Conservation (phyloP, 192 early-diverging fungal genomes). For the Backusella psychrophila region DNA sequence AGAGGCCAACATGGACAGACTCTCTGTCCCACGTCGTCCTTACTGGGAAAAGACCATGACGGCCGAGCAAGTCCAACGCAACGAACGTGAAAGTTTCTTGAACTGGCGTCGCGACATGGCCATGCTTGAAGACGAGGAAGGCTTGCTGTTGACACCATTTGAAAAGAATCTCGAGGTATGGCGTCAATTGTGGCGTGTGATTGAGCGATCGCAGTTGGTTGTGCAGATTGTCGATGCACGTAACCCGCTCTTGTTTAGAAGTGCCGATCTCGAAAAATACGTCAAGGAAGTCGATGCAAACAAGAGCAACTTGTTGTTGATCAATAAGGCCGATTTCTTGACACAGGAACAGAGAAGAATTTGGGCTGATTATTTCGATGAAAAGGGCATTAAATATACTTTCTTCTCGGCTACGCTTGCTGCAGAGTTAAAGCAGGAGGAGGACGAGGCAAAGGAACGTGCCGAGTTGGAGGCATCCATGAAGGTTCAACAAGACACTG, state of each 20-base stretch:
- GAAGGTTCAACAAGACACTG: slow-evolving; percentile 7
- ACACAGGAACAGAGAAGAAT: slow-evolving; percentile 71
- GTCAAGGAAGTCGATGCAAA: slow-evolving; percentile 84
- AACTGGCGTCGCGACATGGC: slow-evolving; percentile 89
- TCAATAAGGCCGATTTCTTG: slow-evolving; percentile 99
- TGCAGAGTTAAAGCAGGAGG: slow-evolving; percentile 74
- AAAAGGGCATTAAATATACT: slow-evolving; percentile 76
- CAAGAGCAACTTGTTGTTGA: slow-evolving; percentile 87
- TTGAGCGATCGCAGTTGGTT: slow-evolving; percentile 92
- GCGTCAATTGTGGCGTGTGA: slow-evolving; percentile 98
- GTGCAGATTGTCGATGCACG: slow-evolving; percentile 99
- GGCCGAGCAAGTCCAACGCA: slow-evolving; percentile 70
- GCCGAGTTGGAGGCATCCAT: slow-evolving; percentile 42
- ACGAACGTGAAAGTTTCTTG: slow-evolving; percentile 87
- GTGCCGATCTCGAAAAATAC: slow-evolving; percentile 85
- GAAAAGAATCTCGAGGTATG: slow-evolving; percentile 99
- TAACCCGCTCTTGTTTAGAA: slow-evolving; percentile 91
- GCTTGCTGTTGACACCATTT: slow-evolving; percentile 93
- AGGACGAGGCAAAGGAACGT: slow-evolving; percentile 46
- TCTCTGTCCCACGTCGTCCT: slow-evolving; percentile 88
- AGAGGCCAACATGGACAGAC: slow-evolving; percentile 64
- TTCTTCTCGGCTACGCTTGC: slow-evolving; percentile 95
- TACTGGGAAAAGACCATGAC: slow-evolving; percentile 87
- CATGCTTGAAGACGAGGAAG: slow-evolving; percentile 89
- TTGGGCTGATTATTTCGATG: slow-evolving; percentile 93